Base-by-base conservation (phyloP, 257 asterid genomes). In the Solanum appendiculatum region DNA sequence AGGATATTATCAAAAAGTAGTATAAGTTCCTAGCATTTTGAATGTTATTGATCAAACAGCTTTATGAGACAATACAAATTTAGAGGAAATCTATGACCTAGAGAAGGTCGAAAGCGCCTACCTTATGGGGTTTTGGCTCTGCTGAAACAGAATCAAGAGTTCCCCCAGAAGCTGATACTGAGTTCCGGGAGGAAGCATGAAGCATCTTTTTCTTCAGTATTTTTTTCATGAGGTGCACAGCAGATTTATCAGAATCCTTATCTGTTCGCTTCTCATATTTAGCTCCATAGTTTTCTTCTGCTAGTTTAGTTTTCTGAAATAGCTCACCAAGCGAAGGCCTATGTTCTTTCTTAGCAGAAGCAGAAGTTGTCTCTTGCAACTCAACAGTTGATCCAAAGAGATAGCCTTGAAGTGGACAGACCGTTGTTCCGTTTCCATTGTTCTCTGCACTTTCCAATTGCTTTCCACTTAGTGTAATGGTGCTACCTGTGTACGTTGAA, bases 291-390 rank as follows among this genome's bases (percentile, higher is more conserved):
- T 83, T 91, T 25, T 96, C 98, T 83, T 96, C 98, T 21, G 90
- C 87, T 44, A 89, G 89, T 81, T 95, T 94, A 14, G 97, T 92
- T 88, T 94, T 96, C 95, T 93, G 97, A 87, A 96, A 95, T 23
- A 96, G 98, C 91, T 96, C 99, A n/a, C 98, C 98, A 20, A 96
- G 97, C 9, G 98, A 94, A 16, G 94, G 91, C 93, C 99, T 92
- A 0, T 92, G 95, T 23, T 96, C 98, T 88, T 85, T 94, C 94
- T 88, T 94, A 3, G 82, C 86, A 16, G 84, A 29, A 8, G 92
- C 87, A 31, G 92, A 78, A 18, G 89, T 83, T 5, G 96, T 90
- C 48, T 94, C 98, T 21, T 92, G 91, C 82, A 88, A 75, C 42
- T 93, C 99, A 64, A 91, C 82, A 56, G 97, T 95, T 42, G 99